These are phyloP conservation scores for Flammula alnicola DNA, from an alignment of 1,284 basidiomycete species.

Conservation along the genomic window DNA sequence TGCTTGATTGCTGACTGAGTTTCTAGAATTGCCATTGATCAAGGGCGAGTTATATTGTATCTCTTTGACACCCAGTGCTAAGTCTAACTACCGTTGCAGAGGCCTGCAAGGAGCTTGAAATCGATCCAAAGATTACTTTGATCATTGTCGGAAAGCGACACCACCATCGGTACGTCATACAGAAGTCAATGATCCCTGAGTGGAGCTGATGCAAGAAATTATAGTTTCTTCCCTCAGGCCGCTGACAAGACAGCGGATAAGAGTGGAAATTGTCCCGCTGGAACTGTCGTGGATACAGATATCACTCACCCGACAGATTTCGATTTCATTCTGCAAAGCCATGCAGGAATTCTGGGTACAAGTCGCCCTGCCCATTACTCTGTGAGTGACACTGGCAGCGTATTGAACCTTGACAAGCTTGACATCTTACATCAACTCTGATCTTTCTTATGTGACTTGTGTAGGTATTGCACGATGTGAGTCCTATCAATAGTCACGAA, in stretches of 20 bases:
- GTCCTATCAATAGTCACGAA: constrained; percentile 19
- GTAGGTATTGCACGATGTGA: constrained; percentile 43
- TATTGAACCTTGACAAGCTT: background rate
- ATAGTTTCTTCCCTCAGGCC: constrained; percentile 48
- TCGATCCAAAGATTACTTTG: constrained; percentile 58
- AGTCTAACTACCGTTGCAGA: constrained; percentile 25
- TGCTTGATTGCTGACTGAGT: background rate
- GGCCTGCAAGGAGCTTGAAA: constrained; percentile 47
- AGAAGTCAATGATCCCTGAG: background rate
- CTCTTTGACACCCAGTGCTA: background rate
- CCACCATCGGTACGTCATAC: constrained; percentile 38
- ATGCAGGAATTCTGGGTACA: constrained; percentile 60
- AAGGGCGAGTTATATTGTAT: constrained; percentile 39
- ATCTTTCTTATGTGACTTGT: background rate
- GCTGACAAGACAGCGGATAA: constrained; percentile 24
- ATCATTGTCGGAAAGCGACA: constrained; percentile 62
- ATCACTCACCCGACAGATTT: constrained; percentile 70
- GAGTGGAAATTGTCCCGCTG: constrained; percentile 70
- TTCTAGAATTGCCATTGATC: constrained; percentile 49
- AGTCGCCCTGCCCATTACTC: constrained; percentile 47
- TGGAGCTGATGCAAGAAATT: constrained; percentile 12
- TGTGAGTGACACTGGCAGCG: constrained; percentile 33
- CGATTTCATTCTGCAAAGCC: constrained; percentile 70
- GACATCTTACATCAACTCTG: too few species aligned
- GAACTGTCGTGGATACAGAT: constrained; percentile 69